Percentiles rank a stretch among this genome's conserved stretches.
These are phyloP conservation scores for Penicillium cataractarum DNA, from an alignment of 495 filamentous ascomycete genomes.

Conservation along the genomic window DNA sequence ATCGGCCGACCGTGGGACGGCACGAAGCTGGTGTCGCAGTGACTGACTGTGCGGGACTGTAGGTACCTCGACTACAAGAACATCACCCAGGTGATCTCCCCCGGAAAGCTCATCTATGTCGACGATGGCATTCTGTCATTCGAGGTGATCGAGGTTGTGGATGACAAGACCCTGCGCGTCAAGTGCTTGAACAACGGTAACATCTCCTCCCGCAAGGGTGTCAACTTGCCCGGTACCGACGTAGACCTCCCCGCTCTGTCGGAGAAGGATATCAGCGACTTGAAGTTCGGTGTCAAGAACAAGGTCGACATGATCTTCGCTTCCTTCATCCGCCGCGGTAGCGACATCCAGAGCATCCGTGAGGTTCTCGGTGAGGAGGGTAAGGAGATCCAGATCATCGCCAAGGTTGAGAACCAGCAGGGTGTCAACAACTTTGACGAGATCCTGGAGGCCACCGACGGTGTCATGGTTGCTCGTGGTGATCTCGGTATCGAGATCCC, in stretches of 20 bases:
- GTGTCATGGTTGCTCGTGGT: slow-evolving; percentile 99
- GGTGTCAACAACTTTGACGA: slow-evolving; percentile 99
- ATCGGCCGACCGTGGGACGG: not conserved
- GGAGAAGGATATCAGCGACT: slow-evolving; percentile 95
- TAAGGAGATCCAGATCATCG: slow-evolving; percentile 97
- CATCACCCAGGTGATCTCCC: slow-evolving; percentile 95
- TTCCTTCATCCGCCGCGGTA: slow-evolving; percentile 92
- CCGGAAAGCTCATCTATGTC: slow-evolving; percentile 96
- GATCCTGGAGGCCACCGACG: slow-evolving; percentile 94
- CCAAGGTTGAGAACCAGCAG: slow-evolving; percentile 99
- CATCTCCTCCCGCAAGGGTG: slow-evolving; percentile 97
- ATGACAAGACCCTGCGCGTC: slow-evolving; percentile 83
- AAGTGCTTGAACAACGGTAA: slow-evolving; percentile 93
- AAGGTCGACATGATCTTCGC: slow-evolving; percentile 98
- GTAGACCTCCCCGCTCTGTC: slow-evolving; percentile 97
- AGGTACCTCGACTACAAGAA: slow-evolving; percentile 99
- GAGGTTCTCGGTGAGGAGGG: slow-evolving; percentile 90
- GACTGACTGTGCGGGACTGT: slow-evolving; percentile 21
- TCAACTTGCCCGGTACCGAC: slow-evolving; percentile 97
- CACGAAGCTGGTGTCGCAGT: not conserved
- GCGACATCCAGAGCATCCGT: slow-evolving; percentile 90
- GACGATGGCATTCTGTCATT: slow-evolving; percentile 97
- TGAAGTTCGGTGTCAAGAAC: slow-evolving; percentile 96
- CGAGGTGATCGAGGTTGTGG: slow-evolving; percentile 83
- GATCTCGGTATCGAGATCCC: slow-evolving; percentile 99